phyloP scores from a whole-genome alignment of 2,329 filamentous ascomycete species.

The Mycosphaerella arachidis region DNA sequence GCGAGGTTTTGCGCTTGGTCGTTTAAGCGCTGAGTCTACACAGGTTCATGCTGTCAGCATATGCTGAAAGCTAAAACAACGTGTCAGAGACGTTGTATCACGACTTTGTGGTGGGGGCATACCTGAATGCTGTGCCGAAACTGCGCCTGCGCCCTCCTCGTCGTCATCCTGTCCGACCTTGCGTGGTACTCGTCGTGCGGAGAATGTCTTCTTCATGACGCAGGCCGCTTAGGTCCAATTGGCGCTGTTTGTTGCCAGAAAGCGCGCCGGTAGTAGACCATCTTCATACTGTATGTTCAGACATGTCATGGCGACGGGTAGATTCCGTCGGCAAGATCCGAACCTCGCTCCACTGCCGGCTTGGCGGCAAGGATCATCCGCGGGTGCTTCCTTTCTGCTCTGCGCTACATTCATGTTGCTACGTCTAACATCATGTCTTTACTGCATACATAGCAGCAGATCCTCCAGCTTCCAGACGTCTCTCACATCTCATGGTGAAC shows the following conservation, averaged over 20 bases:
- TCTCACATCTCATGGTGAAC: too few species aligned
- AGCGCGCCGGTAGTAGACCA: background rate
- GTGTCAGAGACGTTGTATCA: conserved; percentile 19
- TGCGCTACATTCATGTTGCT: too few species aligned
- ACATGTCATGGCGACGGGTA: background rate
- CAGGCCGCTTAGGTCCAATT: background rate
- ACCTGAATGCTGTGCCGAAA: conserved; percentile 22
- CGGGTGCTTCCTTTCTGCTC: too few species aligned
- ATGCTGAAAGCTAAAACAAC: conserved; percentile 13
- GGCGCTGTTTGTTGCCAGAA: background rate
- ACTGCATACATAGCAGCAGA: too few species aligned
- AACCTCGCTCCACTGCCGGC: background rate
- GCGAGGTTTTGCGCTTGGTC: conserved; percentile 51
- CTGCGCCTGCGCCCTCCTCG: conserved; percentile 37
- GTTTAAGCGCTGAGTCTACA: conserved; percentile 50
- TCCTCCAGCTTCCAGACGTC: too few species aligned
- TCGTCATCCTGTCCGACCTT: conserved; percentile 71
- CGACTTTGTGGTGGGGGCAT: conserved; percentile 2
- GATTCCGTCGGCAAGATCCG: background rate
- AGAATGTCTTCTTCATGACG: conserved; percentile 56
- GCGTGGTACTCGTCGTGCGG: conserved; percentile 62
- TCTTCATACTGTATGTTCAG: background rate
- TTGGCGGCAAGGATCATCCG: background rate
- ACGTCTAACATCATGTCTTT: too few species aligned
- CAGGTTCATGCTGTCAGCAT: conserved; percentile 38